Evolutionary conservation across 2,329 filamentous ascomycete species (phyloP).

Genomic region (Pyrenophora tritici-repentis): DNA sequence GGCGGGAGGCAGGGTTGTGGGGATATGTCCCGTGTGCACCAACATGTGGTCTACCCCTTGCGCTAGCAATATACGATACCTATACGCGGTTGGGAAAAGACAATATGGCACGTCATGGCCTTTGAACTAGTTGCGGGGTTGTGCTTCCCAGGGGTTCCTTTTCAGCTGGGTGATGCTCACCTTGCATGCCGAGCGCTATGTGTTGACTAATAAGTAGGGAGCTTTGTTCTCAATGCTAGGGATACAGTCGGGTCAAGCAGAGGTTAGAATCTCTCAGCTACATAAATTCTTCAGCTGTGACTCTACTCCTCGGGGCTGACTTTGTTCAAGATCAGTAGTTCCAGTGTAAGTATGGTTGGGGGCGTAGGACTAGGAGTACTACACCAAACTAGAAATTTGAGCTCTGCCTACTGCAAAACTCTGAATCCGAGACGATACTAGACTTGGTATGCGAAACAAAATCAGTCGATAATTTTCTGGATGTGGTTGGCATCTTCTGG

Average conservation of each 20-base stretch:
- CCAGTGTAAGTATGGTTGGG: too few species aligned
- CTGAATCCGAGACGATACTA: too few species aligned
- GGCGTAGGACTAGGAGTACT: constrained; percentile 14
- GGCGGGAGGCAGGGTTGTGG: not conserved
- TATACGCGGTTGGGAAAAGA: constrained; percentile 4
- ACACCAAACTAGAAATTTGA: constrained; percentile 12
- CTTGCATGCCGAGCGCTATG: too few species aligned
- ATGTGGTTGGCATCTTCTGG: not conserved
- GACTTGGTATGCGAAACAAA: too few species aligned
- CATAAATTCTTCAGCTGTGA: constrained; percentile 49
- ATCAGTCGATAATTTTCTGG: too few species aligned
- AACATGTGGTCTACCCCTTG: constrained; percentile 8
- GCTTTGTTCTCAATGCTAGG: too few species aligned
- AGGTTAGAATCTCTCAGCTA: constrained; percentile 39
- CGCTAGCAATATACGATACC: constrained; percentile 1
- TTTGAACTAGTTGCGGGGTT: too few species aligned
- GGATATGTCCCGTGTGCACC: constrained; percentile 2
- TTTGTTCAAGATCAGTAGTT: constrained; percentile 12
- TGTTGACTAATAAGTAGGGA: too few species aligned
- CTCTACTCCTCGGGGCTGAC: constrained; percentile 40
- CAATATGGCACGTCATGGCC: constrained; percentile 2
- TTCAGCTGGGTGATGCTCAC: not conserved
- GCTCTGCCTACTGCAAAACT: too few species aligned
- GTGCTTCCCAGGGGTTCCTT: too few species aligned
- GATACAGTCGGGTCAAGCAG: constrained; percentile 47